phyloP scores from a whole-genome alignment of 352 stramenopile genomes.

The Peronosclerospora sorghi region DNA sequence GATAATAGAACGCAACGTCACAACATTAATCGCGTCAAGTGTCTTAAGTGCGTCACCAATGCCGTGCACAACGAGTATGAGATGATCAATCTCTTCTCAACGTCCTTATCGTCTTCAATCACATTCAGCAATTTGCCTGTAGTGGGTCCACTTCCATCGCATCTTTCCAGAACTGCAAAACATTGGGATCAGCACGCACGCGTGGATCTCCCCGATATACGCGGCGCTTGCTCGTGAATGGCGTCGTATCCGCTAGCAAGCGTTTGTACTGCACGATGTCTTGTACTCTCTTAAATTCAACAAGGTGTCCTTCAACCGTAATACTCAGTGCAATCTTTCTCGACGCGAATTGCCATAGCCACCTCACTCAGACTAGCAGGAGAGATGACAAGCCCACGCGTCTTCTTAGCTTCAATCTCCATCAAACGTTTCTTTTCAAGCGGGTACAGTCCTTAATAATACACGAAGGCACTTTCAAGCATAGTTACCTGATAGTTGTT shows the following conservation, averaged over 20 bases:
- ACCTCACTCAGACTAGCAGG: slow-evolving; percentile 18
- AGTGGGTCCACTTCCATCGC: slow-evolving; percentile 31
- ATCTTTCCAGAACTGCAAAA: slow-evolving; percentile 45
- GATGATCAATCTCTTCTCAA: too few relatives aligned
- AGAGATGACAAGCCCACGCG: slow-evolving; percentile 35
- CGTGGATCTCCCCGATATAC: slow-evolving; percentile 70
- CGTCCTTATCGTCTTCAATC: slow-evolving; percentile 52
- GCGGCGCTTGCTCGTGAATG: slow-evolving; percentile 69
- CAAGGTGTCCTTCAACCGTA: slow-evolving; percentile 61
- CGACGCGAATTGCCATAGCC: too few relatives aligned
- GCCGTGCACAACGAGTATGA: slow-evolving; percentile 83
- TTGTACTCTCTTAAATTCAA: slow-evolving; percentile 65
- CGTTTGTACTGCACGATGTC: slow-evolving; percentile 81
- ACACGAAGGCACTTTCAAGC: slow-evolving; percentile 56
- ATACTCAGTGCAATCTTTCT: slow-evolving; percentile 52
- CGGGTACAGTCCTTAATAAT: slow-evolving; percentile 60
- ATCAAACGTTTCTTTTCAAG: slow-evolving; percentile 49
- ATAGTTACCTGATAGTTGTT: slow-evolving; percentile 54
- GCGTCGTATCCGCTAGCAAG: slow-evolving; percentile 57
- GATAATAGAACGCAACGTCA: slow-evolving; percentile 73
- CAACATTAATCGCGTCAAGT: slow-evolving; percentile 79
- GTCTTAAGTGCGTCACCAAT: too few relatives aligned
- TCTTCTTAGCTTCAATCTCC: slow-evolving; percentile 35
- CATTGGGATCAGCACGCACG: slow-evolving; percentile 41
- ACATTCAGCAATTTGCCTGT: slow-evolving; percentile 16